These are phyloP conservation scores for Sambucus nigra DNA, from an alignment of 129 eudicot species.

Conservation along the genomic window DNA sequence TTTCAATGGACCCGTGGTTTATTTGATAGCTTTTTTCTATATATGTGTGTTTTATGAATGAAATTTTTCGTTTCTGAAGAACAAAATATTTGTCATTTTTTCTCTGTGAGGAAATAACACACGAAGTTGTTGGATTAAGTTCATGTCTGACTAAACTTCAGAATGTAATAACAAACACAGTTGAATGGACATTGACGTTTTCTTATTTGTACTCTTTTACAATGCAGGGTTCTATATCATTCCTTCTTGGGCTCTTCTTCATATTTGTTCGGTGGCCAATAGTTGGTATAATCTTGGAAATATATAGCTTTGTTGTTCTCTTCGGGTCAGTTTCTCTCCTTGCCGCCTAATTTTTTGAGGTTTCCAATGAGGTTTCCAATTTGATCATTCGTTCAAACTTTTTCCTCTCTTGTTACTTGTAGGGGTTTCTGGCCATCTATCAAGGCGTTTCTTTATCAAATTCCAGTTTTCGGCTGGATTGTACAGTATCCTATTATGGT, in stretches of 20 bases:
- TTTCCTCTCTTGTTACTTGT: background rate
- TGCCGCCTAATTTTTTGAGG: background rate
- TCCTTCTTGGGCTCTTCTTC: slow-evolving; percentile 44
- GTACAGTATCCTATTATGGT: slow-evolving; percentile 33
- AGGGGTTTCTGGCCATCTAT: slow-evolving; percentile 56
- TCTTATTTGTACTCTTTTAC: no score
- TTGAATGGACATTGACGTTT: no score
- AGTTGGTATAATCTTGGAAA: slow-evolving; percentile 40
- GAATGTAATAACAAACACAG: no score
- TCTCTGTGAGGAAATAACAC: no score
- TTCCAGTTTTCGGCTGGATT: slow-evolving; percentile 49
- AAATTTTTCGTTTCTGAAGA: no score
- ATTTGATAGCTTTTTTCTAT: no score
- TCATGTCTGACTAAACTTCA: no score
- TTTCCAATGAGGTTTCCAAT: background rate
- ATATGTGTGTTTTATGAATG: no score
- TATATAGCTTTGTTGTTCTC: slow-evolving; percentile 31
- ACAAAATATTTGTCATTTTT: no score
- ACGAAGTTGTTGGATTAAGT: no score
- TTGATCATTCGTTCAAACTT: background rate
- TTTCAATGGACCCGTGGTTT: no score
- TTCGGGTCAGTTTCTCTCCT: slow-evolving; percentile 28
- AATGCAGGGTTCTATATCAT: slow-evolving; percentile 38
- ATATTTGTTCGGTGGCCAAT: slow-evolving; percentile 55
- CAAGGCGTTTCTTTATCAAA: slow-evolving; percentile 40